Conservation (phyloP, 768 basidiomycete species). For the Boletus coccyginus region DNA sequence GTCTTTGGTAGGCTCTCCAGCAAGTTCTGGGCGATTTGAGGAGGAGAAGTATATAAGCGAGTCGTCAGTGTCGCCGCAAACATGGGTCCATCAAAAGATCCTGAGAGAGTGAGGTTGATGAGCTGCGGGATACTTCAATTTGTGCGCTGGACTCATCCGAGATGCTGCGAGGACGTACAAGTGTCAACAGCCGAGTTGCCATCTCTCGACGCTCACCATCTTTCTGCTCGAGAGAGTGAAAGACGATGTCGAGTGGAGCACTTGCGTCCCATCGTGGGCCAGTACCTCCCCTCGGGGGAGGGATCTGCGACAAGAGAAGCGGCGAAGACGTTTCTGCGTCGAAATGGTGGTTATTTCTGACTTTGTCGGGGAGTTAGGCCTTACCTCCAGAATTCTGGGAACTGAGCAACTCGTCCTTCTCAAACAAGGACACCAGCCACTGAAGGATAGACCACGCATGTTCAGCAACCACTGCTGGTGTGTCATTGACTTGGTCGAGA, state of each 20-base stretch:
- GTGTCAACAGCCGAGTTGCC: constrained; percentile 35
- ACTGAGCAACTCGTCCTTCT: constrained; percentile 54
- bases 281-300: constrained; percentile 45
- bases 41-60: constrained; percentile 31
- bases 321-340: constrained; percentile 44
- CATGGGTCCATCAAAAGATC: constrained; percentile 35
- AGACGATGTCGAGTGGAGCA: constrained; percentile 47
- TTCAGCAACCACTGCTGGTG: constrained; percentile 44
- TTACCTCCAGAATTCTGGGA: constrained; percentile 31
- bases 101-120: constrained; percentile 39
- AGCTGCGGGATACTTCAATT: constrained; percentile 29
- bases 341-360: constrained; percentile 8
- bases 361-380: not conserved
- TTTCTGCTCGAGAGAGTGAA: constrained; percentile 35
- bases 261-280: constrained; percentile 56
- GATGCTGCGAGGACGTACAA: constrained; percentile 21
- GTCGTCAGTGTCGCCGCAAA: constrained; percentile 37
- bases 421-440: constrained; percentile 66
- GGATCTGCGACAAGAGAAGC: constrained; percentile 58
- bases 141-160: not conserved
- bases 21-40: constrained; percentile 32
- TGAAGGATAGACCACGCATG: constrained; percentile 72
- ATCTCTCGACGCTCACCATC: constrained; percentile 29
- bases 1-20: constrained; percentile 38
- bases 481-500: constrained; percentile 17